Evolutionary conservation across 2,329 filamentous ascomycete genomes (phyloP), one percentile per base, ranked within the genome.

Genomic region (Helminthosporium solani): DNA sequence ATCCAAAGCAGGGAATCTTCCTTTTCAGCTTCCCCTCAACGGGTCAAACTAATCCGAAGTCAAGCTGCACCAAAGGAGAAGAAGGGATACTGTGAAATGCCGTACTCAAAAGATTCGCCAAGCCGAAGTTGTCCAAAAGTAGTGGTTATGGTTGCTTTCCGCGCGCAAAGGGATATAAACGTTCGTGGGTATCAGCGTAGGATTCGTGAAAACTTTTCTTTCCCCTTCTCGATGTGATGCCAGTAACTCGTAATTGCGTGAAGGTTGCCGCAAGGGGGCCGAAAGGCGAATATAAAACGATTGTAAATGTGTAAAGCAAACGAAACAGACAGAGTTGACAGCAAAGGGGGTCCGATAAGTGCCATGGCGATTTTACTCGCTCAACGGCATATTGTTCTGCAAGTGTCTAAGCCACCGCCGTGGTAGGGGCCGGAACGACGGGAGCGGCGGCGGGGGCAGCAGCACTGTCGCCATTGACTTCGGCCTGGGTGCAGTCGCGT

Each of bases 401-500:
- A 31, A 39, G 27, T 33, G 40, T 43, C 48, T 71, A 71, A 45
- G 66, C 68, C 37, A 68, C 69, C 23, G 71, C 61, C 46, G 70
- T 61, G 49, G 75, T 71, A 42, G 74, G 71, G 48, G 70, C 68
- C 44, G 68, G 58, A 14, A 19, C 35, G 25, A 71, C 65, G 21
- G 62, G 49, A 27, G 55, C 54, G 43, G 57, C 56, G 30, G 66
- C 60, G 40, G 61, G 53, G 30, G 63, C 52, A 33, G 63, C 52
- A 40, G 59, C 44, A 14, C 57, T 57, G 35, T 74, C 73, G 42
- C 70, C 74, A 50, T 76, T 75, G 47, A 76, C 67, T 58, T 80
- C 78, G 58, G 83, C 86, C 85, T 83, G 90, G 73, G 90, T 87
- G 79, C 94, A 96, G 63, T 97, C 92, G 54, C 92, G 87, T 48